Percentiles rank a stretch among this genome's conserved stretches.
Evolutionary conservation across 768 basidiomycete genomes (phyloP).

Genomic region (Leucocoprinus sp.): DNA sequence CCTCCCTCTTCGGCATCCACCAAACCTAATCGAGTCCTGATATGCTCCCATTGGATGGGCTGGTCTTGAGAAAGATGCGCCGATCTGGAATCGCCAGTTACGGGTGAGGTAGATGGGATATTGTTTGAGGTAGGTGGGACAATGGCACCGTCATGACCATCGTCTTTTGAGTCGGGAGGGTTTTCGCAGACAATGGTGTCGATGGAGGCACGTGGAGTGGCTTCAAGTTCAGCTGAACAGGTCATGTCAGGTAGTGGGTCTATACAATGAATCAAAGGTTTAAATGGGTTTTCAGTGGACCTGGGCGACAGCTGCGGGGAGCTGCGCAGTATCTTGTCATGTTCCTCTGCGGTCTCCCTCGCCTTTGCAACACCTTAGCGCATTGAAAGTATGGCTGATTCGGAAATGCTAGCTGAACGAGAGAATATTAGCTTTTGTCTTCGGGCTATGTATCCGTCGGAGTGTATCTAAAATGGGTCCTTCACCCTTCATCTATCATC

Average conservation of each 20-base stretch:
- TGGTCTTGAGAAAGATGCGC: not conserved
- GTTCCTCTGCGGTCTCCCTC: too few species aligned
- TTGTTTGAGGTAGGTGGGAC: not conserved
- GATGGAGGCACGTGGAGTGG: not conserved
- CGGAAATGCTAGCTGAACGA: too few species aligned
- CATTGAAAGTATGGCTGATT: too few species aligned
- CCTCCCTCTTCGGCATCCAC: not conserved
- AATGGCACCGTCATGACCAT: not conserved
- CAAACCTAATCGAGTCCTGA: constrained; percentile 5
- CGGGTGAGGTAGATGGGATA: not conserved
- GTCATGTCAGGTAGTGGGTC: not conserved
- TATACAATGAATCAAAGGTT: too few species aligned
- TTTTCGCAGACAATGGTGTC: constrained; percentile 1
- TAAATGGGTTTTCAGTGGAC: not conserved
- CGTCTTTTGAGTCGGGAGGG: not conserved
- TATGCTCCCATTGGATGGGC: constrained; percentile 4
- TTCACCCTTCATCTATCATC: too few species aligned
- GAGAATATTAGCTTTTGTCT: too few species aligned
- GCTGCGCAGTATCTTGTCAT: too few species aligned
- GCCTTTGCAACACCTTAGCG: too few species aligned
- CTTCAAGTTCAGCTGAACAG: not conserved
- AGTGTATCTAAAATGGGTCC: too few species aligned
- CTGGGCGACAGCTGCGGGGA: too few species aligned
- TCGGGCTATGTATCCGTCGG: too few species aligned
- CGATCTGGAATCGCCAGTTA: not conserved